A percentile compares a stretch with the other conserved stretches of the same genome.
Conservation (phyloP, 1,284 basidiomycete species). For the Ustilago esculenta region DNA sequence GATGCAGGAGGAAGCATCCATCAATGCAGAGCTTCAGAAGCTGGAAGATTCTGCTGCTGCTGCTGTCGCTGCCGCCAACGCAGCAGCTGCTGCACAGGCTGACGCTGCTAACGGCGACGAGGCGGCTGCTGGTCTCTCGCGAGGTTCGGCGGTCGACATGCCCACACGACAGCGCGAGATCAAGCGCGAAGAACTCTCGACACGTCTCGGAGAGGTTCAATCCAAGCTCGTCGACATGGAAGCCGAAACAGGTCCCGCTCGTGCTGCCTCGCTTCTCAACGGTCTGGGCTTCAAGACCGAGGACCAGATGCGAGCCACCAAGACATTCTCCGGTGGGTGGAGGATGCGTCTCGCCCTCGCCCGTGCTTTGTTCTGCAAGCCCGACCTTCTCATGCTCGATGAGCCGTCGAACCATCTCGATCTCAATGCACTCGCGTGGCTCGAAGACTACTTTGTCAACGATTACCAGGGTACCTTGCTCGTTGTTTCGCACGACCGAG, state of each 20-base stretch:
- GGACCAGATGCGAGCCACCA: constrained; percentile 75
- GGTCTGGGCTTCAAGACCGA: constrained; percentile 90
- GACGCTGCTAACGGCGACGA: constrained; percentile 24
- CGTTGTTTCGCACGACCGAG: constrained; percentile 97
- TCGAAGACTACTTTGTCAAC: constrained; percentile 75
- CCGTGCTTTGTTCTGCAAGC: constrained; percentile 91
- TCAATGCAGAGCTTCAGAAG: constrained; percentile 59
- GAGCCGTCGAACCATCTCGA: constrained; percentile 90
- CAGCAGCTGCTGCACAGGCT: constrained; percentile 29
- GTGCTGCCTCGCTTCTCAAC: constrained; percentile 88
- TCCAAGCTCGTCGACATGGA: constrained; percentile 93
- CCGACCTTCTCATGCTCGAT: constrained; percentile 63
- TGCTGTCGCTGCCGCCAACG: constrained; percentile 46
- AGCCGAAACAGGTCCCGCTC: constrained; percentile 91
- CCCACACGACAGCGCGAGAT: constrained; percentile 66
- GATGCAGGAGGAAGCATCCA: constrained; percentile 53
- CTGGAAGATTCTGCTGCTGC: constrained; percentile 56
- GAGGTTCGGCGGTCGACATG: constrained; percentile 61
- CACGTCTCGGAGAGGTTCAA: constrained; percentile 90
- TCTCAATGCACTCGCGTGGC: constrained; percentile 70
- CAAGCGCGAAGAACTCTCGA: constrained; percentile 79
- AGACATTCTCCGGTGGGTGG: constrained; percentile 97
- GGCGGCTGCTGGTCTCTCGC: constrained; percentile 38
- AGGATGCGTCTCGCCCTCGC: constrained; percentile 99
- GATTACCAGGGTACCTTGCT: constrained; percentile 94